Percentiles rank a stretch among this genome's conserved stretches.
Conservation (phyloP, 164 flowering plant genomes). For the Nelumbo lutea region DNA sequence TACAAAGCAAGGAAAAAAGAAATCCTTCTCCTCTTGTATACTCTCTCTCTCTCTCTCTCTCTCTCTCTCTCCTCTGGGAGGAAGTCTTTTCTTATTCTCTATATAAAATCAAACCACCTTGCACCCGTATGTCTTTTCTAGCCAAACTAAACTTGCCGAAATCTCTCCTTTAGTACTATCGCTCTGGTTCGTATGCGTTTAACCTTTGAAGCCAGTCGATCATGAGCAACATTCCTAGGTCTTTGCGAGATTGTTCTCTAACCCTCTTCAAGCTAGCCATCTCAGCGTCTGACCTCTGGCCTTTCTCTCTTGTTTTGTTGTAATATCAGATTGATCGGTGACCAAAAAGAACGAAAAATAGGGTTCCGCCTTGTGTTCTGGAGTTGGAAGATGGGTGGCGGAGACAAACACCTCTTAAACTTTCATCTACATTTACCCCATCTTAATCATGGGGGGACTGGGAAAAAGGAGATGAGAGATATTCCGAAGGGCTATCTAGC, state of each 20-base stretch:
- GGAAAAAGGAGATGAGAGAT: slow-evolving; percentile 27
- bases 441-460: slow-evolving; percentile 34
- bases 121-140: too few relatives aligned
- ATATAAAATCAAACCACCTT: too few relatives aligned
- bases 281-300: slow-evolving; percentile 74
- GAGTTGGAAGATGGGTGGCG: slow-evolving; percentile 27
- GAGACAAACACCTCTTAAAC: slow-evolving; percentile 22
- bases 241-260: slow-evolving; percentile 46
- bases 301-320: slow-evolving; percentile 41
- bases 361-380: neutral
- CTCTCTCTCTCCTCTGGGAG: too few relatives aligned
- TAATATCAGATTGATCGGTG: neutral
- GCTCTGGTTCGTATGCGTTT: neutral
- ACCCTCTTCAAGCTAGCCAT: slow-evolving; percentile 56
- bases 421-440: slow-evolving; percentile 42
- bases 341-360: neutral
- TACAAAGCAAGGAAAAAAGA: too few relatives aligned
- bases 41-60: too few relatives aligned
- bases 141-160: too few relatives aligned
- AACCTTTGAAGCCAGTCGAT: slow-evolving; percentile 15
- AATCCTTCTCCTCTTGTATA: too few relatives aligned
- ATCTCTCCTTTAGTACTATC: too few relatives aligned
- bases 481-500: slow-evolving; percentile 74
- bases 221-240: slow-evolving; percentile 70
- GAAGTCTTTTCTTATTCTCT: too few relatives aligned